phyloP scores from a whole-genome alignment of 2,329 filamentous ascomycete species.

The Reticulascus tulasneorum region DNA sequence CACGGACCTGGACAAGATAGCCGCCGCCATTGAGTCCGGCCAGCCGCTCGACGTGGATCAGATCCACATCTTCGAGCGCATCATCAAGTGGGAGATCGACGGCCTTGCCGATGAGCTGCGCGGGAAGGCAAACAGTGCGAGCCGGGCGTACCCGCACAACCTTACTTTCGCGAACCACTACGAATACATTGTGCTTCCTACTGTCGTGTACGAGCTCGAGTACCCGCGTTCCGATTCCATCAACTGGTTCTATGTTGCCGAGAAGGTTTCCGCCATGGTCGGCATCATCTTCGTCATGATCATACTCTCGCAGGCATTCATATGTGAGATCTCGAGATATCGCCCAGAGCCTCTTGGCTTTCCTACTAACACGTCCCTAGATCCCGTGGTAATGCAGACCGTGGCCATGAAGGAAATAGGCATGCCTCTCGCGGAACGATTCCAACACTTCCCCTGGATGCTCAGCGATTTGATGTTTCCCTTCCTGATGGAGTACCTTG shows the following conservation, averaged over 20 bases:
- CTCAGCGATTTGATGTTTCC: constrained; percentile 73
- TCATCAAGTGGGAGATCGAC: constrained; percentile 65
- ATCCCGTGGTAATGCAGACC: constrained; percentile 67
- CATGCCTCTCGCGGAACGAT: constrained; percentile 55
- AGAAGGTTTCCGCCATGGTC: constrained; percentile 67
- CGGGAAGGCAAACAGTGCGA: constrained; percentile 51
- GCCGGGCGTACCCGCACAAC: constrained; percentile 63
- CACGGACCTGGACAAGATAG: constrained; percentile 56
- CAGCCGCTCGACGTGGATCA: constrained; percentile 59
- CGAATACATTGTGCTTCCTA: constrained; percentile 72
- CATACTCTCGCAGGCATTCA: constrained; percentile 70
- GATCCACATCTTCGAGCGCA: constrained; percentile 57
- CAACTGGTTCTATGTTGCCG: constrained; percentile 70
- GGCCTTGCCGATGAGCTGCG: constrained; percentile 60
- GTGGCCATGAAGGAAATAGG: constrained; percentile 64
- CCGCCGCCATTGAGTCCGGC: constrained; percentile 57
- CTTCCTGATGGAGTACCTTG: constrained; percentile 72
- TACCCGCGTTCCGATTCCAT: constrained; percentile 67
- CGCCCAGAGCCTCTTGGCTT: background rate
- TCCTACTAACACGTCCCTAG: constrained; percentile 19
- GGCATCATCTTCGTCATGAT: constrained; percentile 77
- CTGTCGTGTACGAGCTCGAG: constrained; percentile 73
- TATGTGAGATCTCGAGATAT: constrained; percentile 40
- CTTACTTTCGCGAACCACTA: constrained; percentile 61
- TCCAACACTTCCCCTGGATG: constrained; percentile 69